Evolutionary conservation across 805 yeast genomes (phyloP), one percentile per base, ranked within the genome.

Genomic region (Candida multigemmis): DNA sequence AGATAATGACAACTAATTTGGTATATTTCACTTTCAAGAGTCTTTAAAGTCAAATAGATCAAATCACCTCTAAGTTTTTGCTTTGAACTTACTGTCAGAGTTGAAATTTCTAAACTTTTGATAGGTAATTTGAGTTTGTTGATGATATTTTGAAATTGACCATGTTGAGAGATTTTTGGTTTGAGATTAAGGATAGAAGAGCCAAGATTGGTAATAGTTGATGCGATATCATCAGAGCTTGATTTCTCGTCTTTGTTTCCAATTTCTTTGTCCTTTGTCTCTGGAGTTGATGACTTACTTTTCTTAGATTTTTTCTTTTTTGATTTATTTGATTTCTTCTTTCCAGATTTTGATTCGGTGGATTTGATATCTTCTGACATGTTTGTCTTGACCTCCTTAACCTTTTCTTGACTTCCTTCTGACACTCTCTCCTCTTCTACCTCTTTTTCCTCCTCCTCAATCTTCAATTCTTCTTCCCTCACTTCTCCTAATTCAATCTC

Each of bases 11-110:
- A 77, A 6, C 96, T 85, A 40, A 89, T 71, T 42, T 83, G 80
- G 51, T 68, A 71, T 16, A 70, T 69, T 46, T 83, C 93, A 41
- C 79, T 79, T 54, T 91, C 97, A 37, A 82, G 60, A 24, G 96
- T 82, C 42, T 74, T 77, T 22, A 75, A 63, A 31, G 71, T 71
- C 43, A 91, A 60, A 52, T 89, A 89, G 32, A 80, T 60, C 41
- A 87, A 61, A 45, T 87, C 94, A 14, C 97, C 97, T 46, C 67
- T 69, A 24, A 65, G 38, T 40, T 60, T 69, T 46, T 68, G 72
- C 27, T 62, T 56, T 11, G 77, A 60, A 16, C 89, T 78, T 9
- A 85, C 85, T 4, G 96, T 95, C 37, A 82, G 77, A 28, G 73
- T 71, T 9, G 95, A 82, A 26, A 85, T 49, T 28, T 59, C 46